Evolutionary conservation across 371 early-diverging fungal species (phyloP).

Genomic region (Rhizopus sp.): DNA sequence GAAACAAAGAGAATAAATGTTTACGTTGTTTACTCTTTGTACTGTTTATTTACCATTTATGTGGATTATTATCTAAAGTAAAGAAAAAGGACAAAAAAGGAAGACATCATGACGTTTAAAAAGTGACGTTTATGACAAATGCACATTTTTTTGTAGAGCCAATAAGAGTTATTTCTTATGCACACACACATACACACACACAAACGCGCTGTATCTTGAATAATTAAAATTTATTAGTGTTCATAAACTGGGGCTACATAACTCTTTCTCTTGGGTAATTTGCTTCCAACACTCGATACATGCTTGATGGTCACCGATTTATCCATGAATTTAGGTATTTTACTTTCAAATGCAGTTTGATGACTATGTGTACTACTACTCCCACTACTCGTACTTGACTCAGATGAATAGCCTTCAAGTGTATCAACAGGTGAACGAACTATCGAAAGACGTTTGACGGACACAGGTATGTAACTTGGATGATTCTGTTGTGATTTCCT

Average conservation of each 20-base stretch:
- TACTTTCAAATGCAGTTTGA: neutral
- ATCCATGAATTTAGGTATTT: neutral
- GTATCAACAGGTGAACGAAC: neutral
- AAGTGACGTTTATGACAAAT: no score
- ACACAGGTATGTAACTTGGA: neutral
- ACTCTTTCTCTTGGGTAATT: constrained; percentile 1
- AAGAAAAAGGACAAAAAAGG: neutral
- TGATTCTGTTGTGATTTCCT: neutral
- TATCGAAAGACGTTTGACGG: neutral
- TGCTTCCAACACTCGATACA: neutral
- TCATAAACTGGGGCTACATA: neutral
- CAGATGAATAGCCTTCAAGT: neutral
- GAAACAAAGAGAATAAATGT: neutral
- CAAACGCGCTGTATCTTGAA: no score
- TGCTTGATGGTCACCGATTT: neutral
- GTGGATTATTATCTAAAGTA: neutral
- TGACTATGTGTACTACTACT: no score
- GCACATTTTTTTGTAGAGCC: no score
- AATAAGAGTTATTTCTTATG: no score
- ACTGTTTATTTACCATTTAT: neutral
- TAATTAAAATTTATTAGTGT: no score
- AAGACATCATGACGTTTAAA: neutral
- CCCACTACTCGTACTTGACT: neutral
- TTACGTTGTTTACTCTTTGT: neutral
- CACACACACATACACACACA: no score